Conservation (phyloP, 1,284 basidiomycete species). For the Tilletia horrida region DNA sequence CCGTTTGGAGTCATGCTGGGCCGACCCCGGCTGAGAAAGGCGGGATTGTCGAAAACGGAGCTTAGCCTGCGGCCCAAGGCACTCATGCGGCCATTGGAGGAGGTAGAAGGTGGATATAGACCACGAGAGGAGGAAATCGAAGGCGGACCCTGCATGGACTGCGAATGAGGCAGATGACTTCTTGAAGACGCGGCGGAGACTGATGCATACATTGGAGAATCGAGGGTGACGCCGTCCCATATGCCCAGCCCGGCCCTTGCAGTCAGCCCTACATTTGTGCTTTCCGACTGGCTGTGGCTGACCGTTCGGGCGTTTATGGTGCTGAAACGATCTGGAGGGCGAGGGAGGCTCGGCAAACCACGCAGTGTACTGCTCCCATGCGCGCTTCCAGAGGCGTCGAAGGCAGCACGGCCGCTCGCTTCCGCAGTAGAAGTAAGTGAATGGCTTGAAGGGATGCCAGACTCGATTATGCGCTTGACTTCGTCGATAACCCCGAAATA, state of each 20-base stretch:
- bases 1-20: neutral
- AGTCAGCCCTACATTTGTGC: too few relatives aligned
- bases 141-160: neutral
- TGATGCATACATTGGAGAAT: neutral
- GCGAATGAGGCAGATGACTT: neutral
- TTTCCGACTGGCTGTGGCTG: too few relatives aligned
- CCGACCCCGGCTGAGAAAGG: neutral
- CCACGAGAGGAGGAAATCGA: neutral
- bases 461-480: too few relatives aligned
- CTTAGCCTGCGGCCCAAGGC: conserved; percentile 2
- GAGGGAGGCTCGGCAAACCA: too few relatives aligned
- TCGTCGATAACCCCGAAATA: neutral
- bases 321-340: too few relatives aligned
- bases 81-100: conserved; percentile 6
- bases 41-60: conserved; percentile 9
- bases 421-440: too few relatives aligned
- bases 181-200: neutral
- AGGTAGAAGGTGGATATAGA: neutral
- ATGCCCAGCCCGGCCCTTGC: neutral
- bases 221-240: neutral
- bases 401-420: too few relatives aligned
- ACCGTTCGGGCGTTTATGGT: too few relatives aligned
- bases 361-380: too few relatives aligned
- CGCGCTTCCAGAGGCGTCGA: too few relatives aligned
- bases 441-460: too few relatives aligned